Evolutionary conservation across 345 rosid genomes (phyloP).

Genomic region (Syzygium jambos): DNA sequence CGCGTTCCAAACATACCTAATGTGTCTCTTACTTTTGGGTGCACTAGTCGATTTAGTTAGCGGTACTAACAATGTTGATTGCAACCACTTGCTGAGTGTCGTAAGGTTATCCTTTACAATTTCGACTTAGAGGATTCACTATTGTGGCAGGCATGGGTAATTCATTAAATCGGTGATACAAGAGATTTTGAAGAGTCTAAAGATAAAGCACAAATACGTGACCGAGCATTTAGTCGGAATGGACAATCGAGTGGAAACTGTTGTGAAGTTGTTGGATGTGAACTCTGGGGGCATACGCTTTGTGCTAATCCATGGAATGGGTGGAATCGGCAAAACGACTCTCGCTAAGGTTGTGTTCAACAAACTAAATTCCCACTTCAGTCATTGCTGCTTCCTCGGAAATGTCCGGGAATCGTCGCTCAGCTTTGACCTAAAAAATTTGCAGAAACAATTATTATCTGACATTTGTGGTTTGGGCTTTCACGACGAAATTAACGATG

Average conservation of each 20-base stretch:
- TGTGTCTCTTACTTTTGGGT: neutral
- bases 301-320: neutral
- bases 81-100: neutral
- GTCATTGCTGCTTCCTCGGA: neutral
- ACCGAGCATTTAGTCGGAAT: neutral
- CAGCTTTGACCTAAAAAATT: rapidly evolving
- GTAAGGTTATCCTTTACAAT: neutral
- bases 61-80: neutral
- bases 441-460: too few relatives aligned
- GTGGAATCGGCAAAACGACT: neutral
- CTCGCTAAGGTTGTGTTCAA: neutral
- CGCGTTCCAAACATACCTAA: neutral
- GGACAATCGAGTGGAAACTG: rapidly evolving
- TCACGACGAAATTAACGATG: rapidly evolving
- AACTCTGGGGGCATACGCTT: rapidly evolving
- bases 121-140: rapidly evolving
- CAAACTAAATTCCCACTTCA: neutral
- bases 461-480: rapidly evolving
- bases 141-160: neutral
- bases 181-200: neutral
- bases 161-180: neutral
- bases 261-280: neutral
- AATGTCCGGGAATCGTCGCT: rapidly evolving
- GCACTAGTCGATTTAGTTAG: neutral
- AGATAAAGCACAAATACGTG: neutral